These are phyloP conservation scores for Asclepias syriaca DNA, from an alignment of 257 asterid genomes.

Conservation along the genomic window DNA sequence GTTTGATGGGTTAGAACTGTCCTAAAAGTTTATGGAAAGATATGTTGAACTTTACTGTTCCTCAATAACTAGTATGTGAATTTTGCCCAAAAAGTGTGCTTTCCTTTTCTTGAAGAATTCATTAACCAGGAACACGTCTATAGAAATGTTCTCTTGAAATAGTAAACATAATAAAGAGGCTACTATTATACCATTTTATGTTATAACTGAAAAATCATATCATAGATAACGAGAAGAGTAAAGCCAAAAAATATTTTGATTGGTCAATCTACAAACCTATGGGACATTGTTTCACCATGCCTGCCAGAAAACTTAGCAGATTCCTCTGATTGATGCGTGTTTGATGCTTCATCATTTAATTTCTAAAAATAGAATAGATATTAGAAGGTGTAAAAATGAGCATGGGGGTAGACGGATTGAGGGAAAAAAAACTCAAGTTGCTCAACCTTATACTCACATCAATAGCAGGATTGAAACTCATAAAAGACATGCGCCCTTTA, in stretches of 20 bases:
- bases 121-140: neutral
- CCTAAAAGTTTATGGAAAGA: neutral
- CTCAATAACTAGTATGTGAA: neutral
- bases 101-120: neutral
- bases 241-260: constrained; percentile 5
- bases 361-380: constrained; percentile 42
- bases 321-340: constrained; percentile 40
- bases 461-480: constrained; percentile 80
- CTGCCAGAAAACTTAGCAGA: constrained; percentile 49
- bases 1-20: neutral
- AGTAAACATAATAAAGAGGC: neutral
- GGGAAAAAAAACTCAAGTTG: constrained; percentile 9
- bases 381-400: constrained; percentile 21
- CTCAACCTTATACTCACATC: constrained; percentile 67
- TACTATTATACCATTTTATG: neutral
- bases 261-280: constrained; percentile 40
- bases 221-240: neutral
- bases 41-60: neutral
- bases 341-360: constrained; percentile 52
- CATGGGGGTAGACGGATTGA: constrained; percentile 8
- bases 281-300: constrained; percentile 30
- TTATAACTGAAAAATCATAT: neutral
- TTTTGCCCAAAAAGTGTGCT: neutral
- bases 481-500: constrained; percentile 91
- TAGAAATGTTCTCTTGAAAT: neutral